Conservation (phyloP, 148 eudicot genomes). For the Salicornia ramosissima region DNA sequence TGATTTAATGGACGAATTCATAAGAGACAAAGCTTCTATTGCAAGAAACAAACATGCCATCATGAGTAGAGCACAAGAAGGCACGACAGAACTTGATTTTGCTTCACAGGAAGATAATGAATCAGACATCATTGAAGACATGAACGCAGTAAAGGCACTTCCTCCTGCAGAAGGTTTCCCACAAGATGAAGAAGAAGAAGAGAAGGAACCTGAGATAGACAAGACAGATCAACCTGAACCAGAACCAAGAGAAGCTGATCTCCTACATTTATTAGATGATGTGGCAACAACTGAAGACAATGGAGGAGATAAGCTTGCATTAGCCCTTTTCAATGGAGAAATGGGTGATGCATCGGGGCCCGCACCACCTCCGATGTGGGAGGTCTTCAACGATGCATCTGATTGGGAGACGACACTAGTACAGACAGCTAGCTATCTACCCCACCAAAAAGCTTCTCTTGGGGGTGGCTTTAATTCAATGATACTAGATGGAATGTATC, state of each 20-base stretch:
- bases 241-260: constrained; percentile 43
- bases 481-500: constrained; percentile 78
- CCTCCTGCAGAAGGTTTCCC: constrained; percentile 51
- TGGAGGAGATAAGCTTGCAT: constrained; percentile 48
- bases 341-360: neutral
- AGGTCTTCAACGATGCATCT: constrained; percentile 42
- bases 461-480: constrained; percentile 68
- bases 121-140: constrained; percentile 36
- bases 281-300: constrained; percentile 43
- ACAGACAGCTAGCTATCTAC: constrained; percentile 60
- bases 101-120: constrained; percentile 24
- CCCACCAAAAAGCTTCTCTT: constrained; percentile 50
- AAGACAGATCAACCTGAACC: constrained; percentile 16
- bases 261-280: constrained; percentile 52
- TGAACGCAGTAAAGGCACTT: constrained; percentile 63
- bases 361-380: constrained; percentile 49
- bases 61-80: constrained; percentile 15
- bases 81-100: constrained; percentile 23
- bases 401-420: constrained; percentile 84
- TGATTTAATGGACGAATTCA: constrained; percentile 69
- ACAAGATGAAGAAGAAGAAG: constrained; percentile 26
- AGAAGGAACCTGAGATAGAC: constrained; percentile 13
- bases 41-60: constrained; percentile 15
- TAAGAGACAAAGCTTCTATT: constrained; percentile 42
- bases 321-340: constrained; percentile 59